Conservation (phyloP, 345 rosid species). For the Toxicodendron radicans region DNA sequence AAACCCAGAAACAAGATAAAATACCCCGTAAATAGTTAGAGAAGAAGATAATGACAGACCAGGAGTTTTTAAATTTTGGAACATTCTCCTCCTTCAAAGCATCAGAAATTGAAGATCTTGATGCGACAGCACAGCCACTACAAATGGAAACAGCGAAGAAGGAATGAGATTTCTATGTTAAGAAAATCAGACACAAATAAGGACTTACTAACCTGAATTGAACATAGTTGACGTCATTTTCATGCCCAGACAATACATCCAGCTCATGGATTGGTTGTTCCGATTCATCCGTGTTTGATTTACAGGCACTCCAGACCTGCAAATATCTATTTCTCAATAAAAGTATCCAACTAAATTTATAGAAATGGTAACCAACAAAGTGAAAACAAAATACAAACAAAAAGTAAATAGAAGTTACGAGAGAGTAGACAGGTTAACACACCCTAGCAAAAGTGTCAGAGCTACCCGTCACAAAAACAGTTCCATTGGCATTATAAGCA, state of each 20-base stretch:
- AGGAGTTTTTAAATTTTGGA: constrained; percentile 87
- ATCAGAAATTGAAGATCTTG: constrained; percentile 74
- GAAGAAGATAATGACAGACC: constrained; percentile 45
- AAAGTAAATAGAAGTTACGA: constrained; percentile 3
- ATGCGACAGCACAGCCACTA: constrained; percentile 90
- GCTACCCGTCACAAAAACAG: constrained; percentile 98
- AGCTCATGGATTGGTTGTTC: constrained; percentile 89
- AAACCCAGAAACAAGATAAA: constrained; percentile 4
- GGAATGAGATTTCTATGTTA: not conserved
- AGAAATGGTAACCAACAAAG: constrained; percentile 22
- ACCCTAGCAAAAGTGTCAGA: constrained; percentile 97
- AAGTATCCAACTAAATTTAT: constrained; percentile 22
- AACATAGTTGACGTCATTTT: constrained; percentile 96
- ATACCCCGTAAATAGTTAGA: constrained; percentile 17
- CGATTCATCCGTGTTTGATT: constrained; percentile 54
- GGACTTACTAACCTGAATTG: constrained; percentile 73
- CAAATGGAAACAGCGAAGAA: constrained; percentile 36
- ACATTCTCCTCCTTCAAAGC: constrained; percentile 76
- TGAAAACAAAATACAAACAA: constrained; percentile 1
- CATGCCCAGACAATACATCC: constrained; percentile 90
- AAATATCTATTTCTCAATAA: constrained; percentile 29
- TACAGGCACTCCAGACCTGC: constrained; percentile 97
- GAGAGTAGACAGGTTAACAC: constrained; percentile 37
- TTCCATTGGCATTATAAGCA: constrained; percentile 95
- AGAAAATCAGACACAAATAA: constrained; percentile 1